Conservation (phyloP, 1,284 basidiomycete species). For the Puccinia coronata region DNA sequence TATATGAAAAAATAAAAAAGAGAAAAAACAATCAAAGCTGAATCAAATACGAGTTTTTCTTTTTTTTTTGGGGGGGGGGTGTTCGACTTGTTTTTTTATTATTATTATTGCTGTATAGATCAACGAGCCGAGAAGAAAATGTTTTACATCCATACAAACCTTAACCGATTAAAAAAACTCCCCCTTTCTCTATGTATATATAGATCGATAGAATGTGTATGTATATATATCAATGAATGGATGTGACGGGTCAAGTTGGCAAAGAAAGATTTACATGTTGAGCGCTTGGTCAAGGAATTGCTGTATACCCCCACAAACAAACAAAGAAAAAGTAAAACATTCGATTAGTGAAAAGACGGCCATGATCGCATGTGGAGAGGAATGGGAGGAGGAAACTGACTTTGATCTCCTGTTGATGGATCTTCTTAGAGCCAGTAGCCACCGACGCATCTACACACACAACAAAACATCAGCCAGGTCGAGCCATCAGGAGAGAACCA, state of each 20-base stretch:
- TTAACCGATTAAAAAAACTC: constrained; percentile 11
- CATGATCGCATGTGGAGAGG: neutral
- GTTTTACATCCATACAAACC: constrained; percentile 35
- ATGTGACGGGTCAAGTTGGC: neutral
- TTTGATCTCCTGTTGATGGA: constrained; percentile 44
- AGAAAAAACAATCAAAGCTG: no score
- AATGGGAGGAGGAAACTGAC: constrained; percentile 22
- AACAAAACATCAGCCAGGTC: neutral
- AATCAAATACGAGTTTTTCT: no score
- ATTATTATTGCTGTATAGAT: neutral
- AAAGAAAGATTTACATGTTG: constrained; percentile 23
- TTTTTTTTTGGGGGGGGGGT: no score
- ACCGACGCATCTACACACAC: constrained; percentile 39
- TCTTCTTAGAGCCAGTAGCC: constrained; percentile 48
- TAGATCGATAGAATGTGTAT: no score
- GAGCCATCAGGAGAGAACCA: neutral
- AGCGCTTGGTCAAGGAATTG: constrained; percentile 50
- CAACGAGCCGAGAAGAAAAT: neutral
- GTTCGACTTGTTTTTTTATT: neutral
- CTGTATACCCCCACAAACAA: no score
- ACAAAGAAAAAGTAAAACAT: neutral
- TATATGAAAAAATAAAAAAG: no score
- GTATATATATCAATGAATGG: no score
- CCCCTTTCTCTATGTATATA: neutral
- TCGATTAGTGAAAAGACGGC: neutral